Base-by-base conservation (phyloP, 495 filamentous ascomycete genomes). In the Annulohypoxylon bovei region DNA sequence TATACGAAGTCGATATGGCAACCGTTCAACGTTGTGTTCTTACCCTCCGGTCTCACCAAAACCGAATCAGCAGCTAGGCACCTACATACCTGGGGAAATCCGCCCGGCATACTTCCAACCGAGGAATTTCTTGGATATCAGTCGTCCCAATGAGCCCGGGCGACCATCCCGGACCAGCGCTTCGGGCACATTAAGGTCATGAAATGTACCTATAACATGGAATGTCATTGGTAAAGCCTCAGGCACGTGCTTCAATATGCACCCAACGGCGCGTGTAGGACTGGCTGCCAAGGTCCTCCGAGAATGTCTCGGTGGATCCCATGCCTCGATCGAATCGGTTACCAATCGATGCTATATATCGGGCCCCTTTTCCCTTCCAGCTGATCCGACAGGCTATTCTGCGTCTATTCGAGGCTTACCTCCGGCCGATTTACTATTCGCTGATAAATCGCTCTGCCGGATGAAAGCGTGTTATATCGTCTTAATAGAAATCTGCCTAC, bases 241-340 rank as follows among this genome's bases (percentile, higher is more conserved):
- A 57, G 37, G 63, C 68, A 71, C 68, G 58, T 71, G 68, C 44
- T 62, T 53, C 42, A 6, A 62, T 25, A n/a, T 27, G 6, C 46
- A 16, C n/a, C 54, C 64, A 61, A 56, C 59, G 39, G 46, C 22
- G 33, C 39, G 46, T 44, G 39, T 50, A 62, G 40, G 47, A 70
- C 60, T n/a, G 22, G 46, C 39, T 56, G 54, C 67, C 67, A 65
- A 65, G 67, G 27, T 58, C 23, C 6, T 35, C 9, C 32, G 46
- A 57, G 30, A n/a, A 39, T 35, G 39, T 46, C 16, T 9, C 50
- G 23, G n/a, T 54, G 40, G 25, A 50, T 52, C 52, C 25, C 25
- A 9, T 56, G 20, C 50, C 33, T 44, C 25, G 12, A n/a, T 49
- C 39, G 28, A 50, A 61, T 60, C 32, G 37, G 23, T 50, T 33